phyloP scores from a whole-genome alignment of 129 eudicot species.

The Pseudognaphalium luteoalbum region DNA sequence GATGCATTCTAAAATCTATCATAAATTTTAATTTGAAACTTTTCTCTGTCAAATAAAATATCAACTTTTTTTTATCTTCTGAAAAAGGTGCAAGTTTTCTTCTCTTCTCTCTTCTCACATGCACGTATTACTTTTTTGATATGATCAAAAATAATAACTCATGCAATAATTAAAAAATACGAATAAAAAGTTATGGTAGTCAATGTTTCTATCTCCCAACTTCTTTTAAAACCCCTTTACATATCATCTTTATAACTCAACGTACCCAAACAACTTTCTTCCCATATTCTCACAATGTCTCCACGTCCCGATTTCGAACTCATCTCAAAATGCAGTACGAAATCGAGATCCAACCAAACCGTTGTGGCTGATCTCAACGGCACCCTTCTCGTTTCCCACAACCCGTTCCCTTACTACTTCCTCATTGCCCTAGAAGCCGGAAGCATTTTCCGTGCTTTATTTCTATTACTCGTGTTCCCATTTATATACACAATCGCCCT shows the following conservation, averaged over 20 bases:
- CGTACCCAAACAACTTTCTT: constrained; percentile 30
- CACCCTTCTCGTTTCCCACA: constrained; percentile 56
- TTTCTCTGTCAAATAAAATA: not conserved
- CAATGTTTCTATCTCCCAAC: constrained; percentile 27
- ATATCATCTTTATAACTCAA: constrained; percentile 31
- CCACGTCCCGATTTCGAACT: constrained; percentile 46
- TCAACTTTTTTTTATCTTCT: not conserved
- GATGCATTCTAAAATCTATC: too few species aligned
- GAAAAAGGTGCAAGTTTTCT: not conserved
- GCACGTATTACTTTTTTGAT: constrained; percentile 37
- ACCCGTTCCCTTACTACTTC: constrained; percentile 75
- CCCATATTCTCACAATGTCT: constrained; percentile 46
- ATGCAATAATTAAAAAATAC: not conserved
- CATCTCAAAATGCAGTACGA: constrained; percentile 45
- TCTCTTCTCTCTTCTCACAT: constrained; percentile 31
- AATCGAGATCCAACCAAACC: constrained; percentile 49
- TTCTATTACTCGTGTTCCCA: constrained; percentile 48
- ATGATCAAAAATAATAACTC: constrained; percentile 7
- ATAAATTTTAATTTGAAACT: too few species aligned
- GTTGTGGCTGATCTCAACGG: constrained; percentile 80
- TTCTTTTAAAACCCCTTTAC: constrained; percentile 37
- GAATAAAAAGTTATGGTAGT: not conserved
- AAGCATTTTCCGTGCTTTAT: constrained; percentile 57
- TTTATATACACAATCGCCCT: constrained; percentile 47
- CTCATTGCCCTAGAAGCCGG: constrained; percentile 89